phyloP scores from a whole-genome alignment of 2,329 filamentous ascomycete species.

The Alternaria postmessia region DNA sequence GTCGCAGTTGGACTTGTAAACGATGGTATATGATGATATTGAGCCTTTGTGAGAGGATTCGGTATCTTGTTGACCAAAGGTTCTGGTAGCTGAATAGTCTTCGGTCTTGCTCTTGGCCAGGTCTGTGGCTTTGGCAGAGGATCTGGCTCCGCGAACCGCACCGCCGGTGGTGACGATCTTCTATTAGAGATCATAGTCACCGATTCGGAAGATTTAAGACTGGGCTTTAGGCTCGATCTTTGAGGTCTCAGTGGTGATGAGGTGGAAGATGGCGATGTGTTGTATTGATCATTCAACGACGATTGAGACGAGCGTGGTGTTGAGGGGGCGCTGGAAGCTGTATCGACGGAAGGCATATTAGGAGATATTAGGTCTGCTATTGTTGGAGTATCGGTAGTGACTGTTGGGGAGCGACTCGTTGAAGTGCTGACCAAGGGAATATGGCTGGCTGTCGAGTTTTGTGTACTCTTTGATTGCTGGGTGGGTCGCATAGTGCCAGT shows the following conservation, averaged over 20 bases:
- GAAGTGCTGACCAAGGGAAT: conserved; percentile 11
- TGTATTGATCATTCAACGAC: conserved; percentile 24
- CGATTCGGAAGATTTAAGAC: conserved; percentile 29
- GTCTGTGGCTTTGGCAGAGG: conserved; percentile 15
- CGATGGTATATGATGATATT: conserved; percentile 12
- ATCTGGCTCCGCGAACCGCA: conserved; percentile 37
- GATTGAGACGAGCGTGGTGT: conserved; percentile 31
- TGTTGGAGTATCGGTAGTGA: not conserved
- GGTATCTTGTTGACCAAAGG: conserved; percentile 15
- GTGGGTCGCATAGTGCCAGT: conserved; percentile 25
- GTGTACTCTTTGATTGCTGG: conserved; percentile 27
- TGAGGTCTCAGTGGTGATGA: conserved; percentile 12
- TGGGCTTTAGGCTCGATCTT: conserved; percentile 33
- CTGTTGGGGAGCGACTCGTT: conserved; percentile 8
- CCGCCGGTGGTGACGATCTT: conserved; percentile 31
- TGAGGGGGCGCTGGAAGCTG: conserved; percentile 24
- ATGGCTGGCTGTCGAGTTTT: conserved; percentile 20
- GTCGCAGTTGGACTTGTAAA: conserved; percentile 11
- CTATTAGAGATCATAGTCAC: conserved; percentile 16
- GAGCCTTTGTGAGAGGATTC: conserved; percentile 12
- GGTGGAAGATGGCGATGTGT: conserved; percentile 27
- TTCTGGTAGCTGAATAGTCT: conserved; percentile 7
- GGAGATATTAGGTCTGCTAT: conserved; percentile 10
- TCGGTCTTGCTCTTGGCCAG: conserved; percentile 8
- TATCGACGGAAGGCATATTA: conserved; percentile 15